A percentile compares a stretch with the other conserved stretches of the same genome.
These are phyloP conservation scores for Phialophora chinensis DNA, from an alignment of 2,329 filamentous ascomycete genomes.

Conservation along the genomic window DNA sequence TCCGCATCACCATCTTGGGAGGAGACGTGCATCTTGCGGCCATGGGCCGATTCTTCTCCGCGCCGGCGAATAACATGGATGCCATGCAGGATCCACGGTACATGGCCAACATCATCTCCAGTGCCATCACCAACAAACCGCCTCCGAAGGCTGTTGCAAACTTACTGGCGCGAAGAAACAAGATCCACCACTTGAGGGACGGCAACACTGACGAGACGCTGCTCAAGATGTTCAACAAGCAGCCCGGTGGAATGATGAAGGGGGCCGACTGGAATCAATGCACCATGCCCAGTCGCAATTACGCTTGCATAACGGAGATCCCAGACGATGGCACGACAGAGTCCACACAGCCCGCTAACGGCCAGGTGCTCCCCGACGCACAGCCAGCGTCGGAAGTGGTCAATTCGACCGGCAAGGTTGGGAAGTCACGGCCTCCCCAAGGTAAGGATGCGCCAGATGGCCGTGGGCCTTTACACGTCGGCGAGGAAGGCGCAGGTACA, in stretches of 20 bases:
- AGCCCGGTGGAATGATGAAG: constrained; percentile 64
- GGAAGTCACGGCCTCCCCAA: constrained; percentile 32
- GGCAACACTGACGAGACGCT: constrained; percentile 68
- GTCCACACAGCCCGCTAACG: constrained; percentile 25
- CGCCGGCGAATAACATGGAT: constrained; percentile 62
- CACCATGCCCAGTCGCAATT: constrained; percentile 77
- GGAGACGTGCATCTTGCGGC: constrained; percentile 67
- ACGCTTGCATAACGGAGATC: constrained; percentile 66
- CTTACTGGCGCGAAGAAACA: constrained; percentile 66
- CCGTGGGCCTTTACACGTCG: constrained; percentile 73
- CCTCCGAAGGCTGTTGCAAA: constrained; percentile 70
- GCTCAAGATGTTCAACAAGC: constrained; percentile 66
- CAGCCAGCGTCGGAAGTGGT: constrained; percentile 1
- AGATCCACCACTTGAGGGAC: constrained; percentile 67
- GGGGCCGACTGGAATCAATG: constrained; percentile 77
- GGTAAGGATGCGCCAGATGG: constrained; percentile 60
- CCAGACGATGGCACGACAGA: constrained; percentile 37
- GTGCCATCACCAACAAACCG: constrained; percentile 71
- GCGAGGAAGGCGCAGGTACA: constrained; percentile 80
- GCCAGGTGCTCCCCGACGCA: constrained; percentile 25
- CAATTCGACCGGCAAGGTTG: constrained; percentile 32
- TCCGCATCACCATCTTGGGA: constrained; percentile 67
- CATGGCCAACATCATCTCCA: constrained; percentile 69
- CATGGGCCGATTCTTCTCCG: constrained; percentile 68
- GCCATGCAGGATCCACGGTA: constrained; percentile 66